Conservation (phyloP, 768 basidiomycete species). For the Rhizopogon vulgaris region DNA sequence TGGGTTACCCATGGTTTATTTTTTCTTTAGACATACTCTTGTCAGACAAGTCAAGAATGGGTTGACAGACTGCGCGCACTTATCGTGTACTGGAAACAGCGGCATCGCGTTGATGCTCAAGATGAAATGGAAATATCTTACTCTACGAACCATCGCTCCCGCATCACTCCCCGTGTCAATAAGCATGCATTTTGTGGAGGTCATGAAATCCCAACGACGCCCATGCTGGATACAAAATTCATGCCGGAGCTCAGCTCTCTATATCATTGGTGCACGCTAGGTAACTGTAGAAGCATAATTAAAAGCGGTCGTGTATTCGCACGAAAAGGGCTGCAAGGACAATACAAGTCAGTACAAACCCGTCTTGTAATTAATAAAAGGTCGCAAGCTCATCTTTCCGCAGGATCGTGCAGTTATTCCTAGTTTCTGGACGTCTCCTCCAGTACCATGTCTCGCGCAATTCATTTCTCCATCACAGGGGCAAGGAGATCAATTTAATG, state of each 20-base stretch:
- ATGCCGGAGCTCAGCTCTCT: conserved; percentile 55
- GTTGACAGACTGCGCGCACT: conserved; percentile 67
- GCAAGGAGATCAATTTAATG: conserved; percentile 52
- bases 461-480: conserved; percentile 49
- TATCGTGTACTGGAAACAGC: conserved; percentile 71
- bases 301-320: conserved; percentile 71
- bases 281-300: conserved; percentile 70
- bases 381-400: not conserved
- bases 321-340: conserved; percentile 62
- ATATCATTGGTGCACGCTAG: conserved; percentile 86
- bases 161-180: conserved; percentile 49
- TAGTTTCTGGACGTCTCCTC: conserved; percentile 71
- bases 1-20: not conserved
- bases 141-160: conserved; percentile 40
- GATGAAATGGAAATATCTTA: conserved; percentile 78
- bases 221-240: conserved; percentile 44
- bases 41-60: conserved; percentile 76
- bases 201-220: conserved; percentile 41
- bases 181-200: conserved; percentile 27
- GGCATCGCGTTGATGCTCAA: conserved; percentile 68
- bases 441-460: conserved; percentile 60
- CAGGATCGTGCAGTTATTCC: conserved; percentile 66
- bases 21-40: conserved; percentile 51
- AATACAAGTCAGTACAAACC: conserved; percentile 60
- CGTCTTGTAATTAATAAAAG: not conserved